phyloP scores from a whole-genome alignment of 2,329 filamentous ascomycete species.

The Pyrenophora seminiperda region DNA sequence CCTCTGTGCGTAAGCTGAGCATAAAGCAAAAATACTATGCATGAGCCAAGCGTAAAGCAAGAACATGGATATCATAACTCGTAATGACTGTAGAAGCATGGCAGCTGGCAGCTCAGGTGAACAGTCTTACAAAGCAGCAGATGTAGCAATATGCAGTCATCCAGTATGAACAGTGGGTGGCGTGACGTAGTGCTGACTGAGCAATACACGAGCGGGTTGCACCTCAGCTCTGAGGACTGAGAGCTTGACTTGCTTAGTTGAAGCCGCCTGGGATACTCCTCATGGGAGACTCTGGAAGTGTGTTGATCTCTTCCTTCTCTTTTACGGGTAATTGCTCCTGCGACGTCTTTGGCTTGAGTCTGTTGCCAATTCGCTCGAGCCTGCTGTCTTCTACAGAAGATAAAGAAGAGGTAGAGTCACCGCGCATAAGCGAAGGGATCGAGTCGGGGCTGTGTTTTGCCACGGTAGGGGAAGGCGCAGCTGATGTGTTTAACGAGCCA shows the following conservation, averaged over 20 bases:
- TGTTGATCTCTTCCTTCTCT: conserved; percentile 43
- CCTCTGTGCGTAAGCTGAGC: conserved; percentile 1
- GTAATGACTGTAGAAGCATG: conserved; percentile 13
- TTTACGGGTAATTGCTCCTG: conserved; percentile 23
- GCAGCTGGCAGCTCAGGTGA: background rate
- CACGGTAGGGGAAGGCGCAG: conserved; percentile 27
- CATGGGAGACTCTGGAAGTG: conserved; percentile 45
- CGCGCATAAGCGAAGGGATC: conserved; percentile 44
- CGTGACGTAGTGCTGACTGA: no score
- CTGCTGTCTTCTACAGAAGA: conserved; percentile 41
- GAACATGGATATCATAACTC: conserved; percentile 24
- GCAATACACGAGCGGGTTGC: no score
- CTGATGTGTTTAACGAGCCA: conserved; percentile 29
- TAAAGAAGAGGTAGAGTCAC: conserved; percentile 41
- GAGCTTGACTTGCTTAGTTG: conserved; percentile 9
- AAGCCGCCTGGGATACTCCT: conserved; percentile 44
- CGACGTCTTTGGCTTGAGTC: conserved; percentile 33
- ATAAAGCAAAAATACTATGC: conserved; percentile 8
- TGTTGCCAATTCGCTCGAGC: conserved; percentile 35
- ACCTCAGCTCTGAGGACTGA: background rate
- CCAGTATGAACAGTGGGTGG: no score
- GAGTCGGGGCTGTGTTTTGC: conserved; percentile 40
- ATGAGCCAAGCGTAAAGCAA: conserved; percentile 5
- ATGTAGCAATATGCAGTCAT: background rate
- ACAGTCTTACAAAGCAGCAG: background rate